These are phyloP conservation scores for Candida sp. DNA, from an alignment of 1,139 yeast species.

Conservation along the genomic window DNA sequence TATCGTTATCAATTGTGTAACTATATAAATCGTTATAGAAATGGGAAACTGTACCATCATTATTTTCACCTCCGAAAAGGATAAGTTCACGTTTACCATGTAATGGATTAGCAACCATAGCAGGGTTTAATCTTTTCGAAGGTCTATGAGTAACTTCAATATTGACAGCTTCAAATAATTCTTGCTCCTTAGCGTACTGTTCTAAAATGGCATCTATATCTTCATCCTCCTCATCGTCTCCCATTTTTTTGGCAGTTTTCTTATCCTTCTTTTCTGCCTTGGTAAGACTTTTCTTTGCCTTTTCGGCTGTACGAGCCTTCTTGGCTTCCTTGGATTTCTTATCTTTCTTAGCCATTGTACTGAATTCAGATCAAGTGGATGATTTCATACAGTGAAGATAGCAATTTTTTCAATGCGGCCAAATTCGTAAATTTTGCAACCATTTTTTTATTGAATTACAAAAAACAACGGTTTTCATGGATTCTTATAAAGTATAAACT, in stretches of 20 bases:
- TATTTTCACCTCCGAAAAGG: conserved; percentile 86
- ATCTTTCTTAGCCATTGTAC: conserved; percentile 74
- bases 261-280: conserved; percentile 76
- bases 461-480: too few relatives aligned
- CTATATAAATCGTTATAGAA: conserved; percentile 82
- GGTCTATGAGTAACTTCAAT: conserved; percentile 61
- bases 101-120: conserved; percentile 72
- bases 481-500: too few relatives aligned
- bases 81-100: conserved; percentile 76
- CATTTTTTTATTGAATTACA: background rate
- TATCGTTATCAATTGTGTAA: conserved; percentile 72
- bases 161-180: conserved; percentile 67
- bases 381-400: too few relatives aligned
- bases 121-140: conserved; percentile 64
- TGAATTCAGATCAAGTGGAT: background rate
- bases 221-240: conserved; percentile 77
- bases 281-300: conserved; percentile 68
- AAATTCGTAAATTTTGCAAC: background rate
- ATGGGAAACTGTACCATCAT: conserved; percentile 53
- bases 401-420: background rate
- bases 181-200: conserved; percentile 78
- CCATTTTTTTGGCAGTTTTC: conserved; percentile 71
- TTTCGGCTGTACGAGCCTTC: conserved; percentile 84
- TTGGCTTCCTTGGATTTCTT: conserved; percentile 88
- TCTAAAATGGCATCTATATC: conserved; percentile 84